Conservation (phyloP, 768 basidiomycete genomes). For the Lyophyllum decastes region DNA sequence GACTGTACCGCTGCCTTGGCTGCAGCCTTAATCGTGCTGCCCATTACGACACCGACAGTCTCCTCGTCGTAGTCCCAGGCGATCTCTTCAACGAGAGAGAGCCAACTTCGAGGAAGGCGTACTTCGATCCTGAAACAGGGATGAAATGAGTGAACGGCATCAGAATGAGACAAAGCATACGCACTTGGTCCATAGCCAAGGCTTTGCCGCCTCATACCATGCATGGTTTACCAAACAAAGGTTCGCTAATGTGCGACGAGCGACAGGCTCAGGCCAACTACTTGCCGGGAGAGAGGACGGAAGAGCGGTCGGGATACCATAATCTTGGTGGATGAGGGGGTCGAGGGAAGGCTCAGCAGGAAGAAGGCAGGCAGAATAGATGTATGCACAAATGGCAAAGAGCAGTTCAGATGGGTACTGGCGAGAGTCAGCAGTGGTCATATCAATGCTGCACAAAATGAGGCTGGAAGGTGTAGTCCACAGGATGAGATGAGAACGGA, state of each 20-base stretch:
- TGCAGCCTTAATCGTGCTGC: conserved; percentile 65
- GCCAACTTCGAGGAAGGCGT: conserved; percentile 82
- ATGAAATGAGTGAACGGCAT: neutral
- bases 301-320: conserved; percentile 57
- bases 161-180: conserved; percentile 15
- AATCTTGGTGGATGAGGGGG: conserved; percentile 53
- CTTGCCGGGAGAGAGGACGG: conserved; percentile 76
- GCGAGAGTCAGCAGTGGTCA: conserved; percentile 31
- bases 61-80: conserved; percentile 73
- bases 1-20: conserved; percentile 62
- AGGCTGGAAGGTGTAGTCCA: neutral
- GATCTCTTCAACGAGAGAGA: conserved; percentile 78
- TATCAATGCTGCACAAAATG: conserved; percentile 15
- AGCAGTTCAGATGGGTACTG: conserved; percentile 75
- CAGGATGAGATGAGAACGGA: neutral
- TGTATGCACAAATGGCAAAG: conserved; percentile 68
- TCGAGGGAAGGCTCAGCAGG: conserved; percentile 64
- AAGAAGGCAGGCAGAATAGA: conserved; percentile 66
- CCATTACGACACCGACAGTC: conserved; percentile 64
- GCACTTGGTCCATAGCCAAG: conserved; percentile 81
- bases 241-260: conserved; percentile 64
- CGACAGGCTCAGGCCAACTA: conserved; percentile 67
- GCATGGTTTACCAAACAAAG: conserved; percentile 78
- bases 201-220: conserved; percentile 83
- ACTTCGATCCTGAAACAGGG: conserved; percentile 58